A percentile compares a stretch with the other conserved stretches of the same genome.
Evolutionary conservation across 768 basidiomycete species (phyloP).

Genomic region (Phlebiopsis gigantea): DNA sequence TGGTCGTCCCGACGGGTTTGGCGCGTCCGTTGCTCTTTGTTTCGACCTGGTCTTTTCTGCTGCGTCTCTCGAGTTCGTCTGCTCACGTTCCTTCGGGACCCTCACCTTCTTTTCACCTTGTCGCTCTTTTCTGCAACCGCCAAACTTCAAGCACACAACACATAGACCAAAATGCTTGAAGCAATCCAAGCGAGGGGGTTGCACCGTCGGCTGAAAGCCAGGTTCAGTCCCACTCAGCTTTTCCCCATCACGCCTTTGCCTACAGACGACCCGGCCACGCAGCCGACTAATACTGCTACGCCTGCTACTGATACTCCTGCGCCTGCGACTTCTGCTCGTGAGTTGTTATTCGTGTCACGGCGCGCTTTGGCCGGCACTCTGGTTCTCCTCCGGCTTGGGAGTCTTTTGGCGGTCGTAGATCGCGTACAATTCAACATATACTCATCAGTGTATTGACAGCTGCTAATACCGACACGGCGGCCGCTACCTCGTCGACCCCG

Average conservation of each 20-base stretch:
- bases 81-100: conserved; percentile 13
- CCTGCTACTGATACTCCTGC: neutral
- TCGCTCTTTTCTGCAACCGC: conserved; percentile 7
- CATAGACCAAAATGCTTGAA: conserved; percentile 4
- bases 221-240: conserved; percentile 15
- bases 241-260: neutral
- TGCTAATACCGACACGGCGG: neutral
- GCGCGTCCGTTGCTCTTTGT: neutral
- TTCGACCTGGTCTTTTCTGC: neutral
- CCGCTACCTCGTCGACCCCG: neutral
- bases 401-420: neutral
- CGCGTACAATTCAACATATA: neutral
- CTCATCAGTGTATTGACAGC: neutral
- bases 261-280: neutral
- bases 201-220: conserved; percentile 13
- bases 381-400: neutral
- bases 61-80: conserved; percentile 1
- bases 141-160: neutral
- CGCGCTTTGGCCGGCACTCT: neutral
- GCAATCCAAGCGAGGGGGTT: conserved; percentile 9
- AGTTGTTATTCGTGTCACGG: neutral
- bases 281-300: neutral
- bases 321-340: neutral
- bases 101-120: conserved; percentile 11
- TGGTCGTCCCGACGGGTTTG: neutral